Percentiles rank a stretch among this genome's conserved stretches.
Evolutionary conservation across 2,329 filamentous ascomycete species (phyloP).

Genomic region (Aureobasidium sp.): DNA sequence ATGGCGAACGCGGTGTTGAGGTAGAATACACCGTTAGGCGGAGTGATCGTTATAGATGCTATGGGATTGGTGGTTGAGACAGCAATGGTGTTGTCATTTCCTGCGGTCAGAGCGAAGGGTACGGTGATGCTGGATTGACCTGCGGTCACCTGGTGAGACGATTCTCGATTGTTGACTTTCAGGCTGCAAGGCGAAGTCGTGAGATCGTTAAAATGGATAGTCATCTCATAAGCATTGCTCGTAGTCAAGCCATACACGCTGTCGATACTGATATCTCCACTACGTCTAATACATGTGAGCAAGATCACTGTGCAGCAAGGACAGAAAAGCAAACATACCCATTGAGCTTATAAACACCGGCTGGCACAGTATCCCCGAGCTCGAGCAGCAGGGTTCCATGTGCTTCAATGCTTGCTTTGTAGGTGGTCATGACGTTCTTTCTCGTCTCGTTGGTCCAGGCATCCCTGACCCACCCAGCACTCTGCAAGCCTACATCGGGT

Average conservation of each 20-base stretch:
- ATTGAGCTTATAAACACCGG: slow-evolving; percentile 27
- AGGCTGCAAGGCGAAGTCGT: background rate
- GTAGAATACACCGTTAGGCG: slow-evolving; percentile 44
- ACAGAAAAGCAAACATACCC: background rate
- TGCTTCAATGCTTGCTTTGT: slow-evolving; percentile 30
- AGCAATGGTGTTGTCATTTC: slow-evolving; percentile 1
- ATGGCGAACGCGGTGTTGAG: slow-evolving; percentile 42
- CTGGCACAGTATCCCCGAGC: slow-evolving; percentile 29
- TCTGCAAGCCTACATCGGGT: slow-evolving; percentile 43
- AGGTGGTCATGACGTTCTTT: slow-evolving; percentile 31
- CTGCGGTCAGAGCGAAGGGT: background rate
- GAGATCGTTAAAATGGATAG: background rate
- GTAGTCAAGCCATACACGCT: background rate
- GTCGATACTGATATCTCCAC: background rate
- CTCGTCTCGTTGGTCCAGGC: slow-evolving; percentile 32
- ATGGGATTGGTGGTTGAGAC: background rate
- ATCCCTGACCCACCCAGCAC: slow-evolving; percentile 38
- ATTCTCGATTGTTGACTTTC: background rate
- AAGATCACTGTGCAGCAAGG: background rate
- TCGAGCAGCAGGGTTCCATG: slow-evolving; percentile 40
- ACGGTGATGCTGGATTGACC: background rate
- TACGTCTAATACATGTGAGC: background rate
- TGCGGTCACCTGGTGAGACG: background rate
- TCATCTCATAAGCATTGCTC: background rate
- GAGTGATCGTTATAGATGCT: background rate